Evolutionary conservation across 2,329 filamentous ascomycete species (phyloP).

Genomic region (Biscogniauxia sp.): DNA sequence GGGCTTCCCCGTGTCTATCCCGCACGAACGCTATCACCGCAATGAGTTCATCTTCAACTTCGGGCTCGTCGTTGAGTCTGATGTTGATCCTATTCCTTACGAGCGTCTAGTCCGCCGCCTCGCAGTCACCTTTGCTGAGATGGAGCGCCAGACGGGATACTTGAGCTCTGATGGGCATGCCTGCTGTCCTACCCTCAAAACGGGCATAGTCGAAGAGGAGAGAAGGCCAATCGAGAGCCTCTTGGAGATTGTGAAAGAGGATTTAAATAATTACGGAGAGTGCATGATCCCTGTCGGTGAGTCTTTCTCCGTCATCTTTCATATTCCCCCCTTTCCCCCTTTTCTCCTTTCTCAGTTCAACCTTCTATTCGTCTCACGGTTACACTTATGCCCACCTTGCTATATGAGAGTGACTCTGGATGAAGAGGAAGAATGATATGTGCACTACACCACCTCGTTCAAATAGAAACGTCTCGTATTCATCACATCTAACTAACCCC

Average conservation of each 20-base stretch:
- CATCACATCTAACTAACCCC: neutral
- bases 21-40: slow-evolving; percentile 76
- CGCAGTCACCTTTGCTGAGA: slow-evolving; percentile 78
- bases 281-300: slow-evolving; percentile 95
- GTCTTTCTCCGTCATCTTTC: slow-evolving; percentile 28
- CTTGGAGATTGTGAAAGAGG: slow-evolving; percentile 76
- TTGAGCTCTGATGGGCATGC: slow-evolving; percentile 49
- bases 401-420: too few relatives aligned
- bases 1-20: slow-evolving; percentile 85
- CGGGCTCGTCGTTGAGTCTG: slow-evolving; percentile 71
- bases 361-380: too few relatives aligned
- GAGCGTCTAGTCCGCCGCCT: slow-evolving; percentile 84
- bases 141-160: slow-evolving; percentile 90
- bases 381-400: too few relatives aligned
- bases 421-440: neutral
- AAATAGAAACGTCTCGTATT: neutral
- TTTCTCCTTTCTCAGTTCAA: neutral
- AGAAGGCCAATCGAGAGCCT: slow-evolving; percentile 76
- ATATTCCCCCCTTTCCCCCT: neutral
- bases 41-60: slow-evolving; percentile 99
- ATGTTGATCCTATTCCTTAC: slow-evolving; percentile 71
- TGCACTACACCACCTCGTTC: neutral
- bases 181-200: slow-evolving; percentile 30
- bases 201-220: slow-evolving; percentile 41
- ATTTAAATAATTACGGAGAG: slow-evolving; percentile 95